Evolutionary conservation across 306 rosid species (phyloP).

Genomic region (Begonia loranthoides): DNA sequence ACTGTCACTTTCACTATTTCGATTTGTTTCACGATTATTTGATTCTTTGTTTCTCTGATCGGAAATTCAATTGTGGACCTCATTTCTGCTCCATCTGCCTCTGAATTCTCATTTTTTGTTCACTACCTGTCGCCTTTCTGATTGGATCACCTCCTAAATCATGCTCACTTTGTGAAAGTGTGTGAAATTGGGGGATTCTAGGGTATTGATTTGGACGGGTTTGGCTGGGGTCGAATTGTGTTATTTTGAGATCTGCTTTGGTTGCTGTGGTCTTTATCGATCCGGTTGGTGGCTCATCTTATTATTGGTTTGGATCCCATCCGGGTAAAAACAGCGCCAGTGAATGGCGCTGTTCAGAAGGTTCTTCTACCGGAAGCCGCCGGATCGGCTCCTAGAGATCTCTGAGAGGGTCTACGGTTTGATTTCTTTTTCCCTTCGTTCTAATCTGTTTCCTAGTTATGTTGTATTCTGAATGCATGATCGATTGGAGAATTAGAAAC

Average conservation of each 20-base stretch:
- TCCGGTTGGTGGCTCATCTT: conserved; percentile 24
- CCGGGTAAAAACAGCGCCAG: conserved; percentile 92
- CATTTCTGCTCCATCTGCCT: not conserved
- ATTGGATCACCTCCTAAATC: too few species aligned
- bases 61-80: not conserved
- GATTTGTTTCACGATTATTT: not conserved
- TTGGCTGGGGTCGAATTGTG: conserved; percentile 22
- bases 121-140: too few species aligned
- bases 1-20: conserved; percentile 4
- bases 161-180: not conserved
- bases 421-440: conserved; percentile 1
- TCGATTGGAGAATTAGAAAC: not conserved
- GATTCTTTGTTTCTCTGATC: not conserved
- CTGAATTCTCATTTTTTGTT: not conserved
- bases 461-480: not conserved
- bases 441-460: not conserved
- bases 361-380: conserved; percentile 92
- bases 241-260: conserved; percentile 32
- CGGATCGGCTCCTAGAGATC: conserved; percentile 98
- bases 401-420: conserved; percentile 91
- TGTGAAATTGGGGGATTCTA: conserved; percentile 2
- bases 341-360: conserved; percentile 98
- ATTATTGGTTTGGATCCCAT: conserved; percentile 72
- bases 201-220: conserved; percentile 4
- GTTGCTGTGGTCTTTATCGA: conserved; percentile 14